Percentiles rank a stretch among this genome's conserved stretches.
Conservation (phyloP, 352 stramenopile genomes). For the Pythium brassicae region DNA sequence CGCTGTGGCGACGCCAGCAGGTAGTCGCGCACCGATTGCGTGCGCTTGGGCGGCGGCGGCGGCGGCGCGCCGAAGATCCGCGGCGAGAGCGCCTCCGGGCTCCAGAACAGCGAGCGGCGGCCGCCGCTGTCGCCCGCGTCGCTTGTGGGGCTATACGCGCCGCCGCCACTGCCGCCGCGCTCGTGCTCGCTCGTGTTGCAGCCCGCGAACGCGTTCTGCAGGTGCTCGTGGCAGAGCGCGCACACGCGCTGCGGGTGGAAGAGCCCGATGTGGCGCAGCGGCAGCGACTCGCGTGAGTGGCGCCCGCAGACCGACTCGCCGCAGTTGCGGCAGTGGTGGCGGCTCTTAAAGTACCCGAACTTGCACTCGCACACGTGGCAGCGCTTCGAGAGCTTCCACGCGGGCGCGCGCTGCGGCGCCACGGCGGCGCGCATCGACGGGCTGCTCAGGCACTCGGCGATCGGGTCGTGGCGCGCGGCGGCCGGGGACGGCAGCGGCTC, state of each 20-base stretch:
- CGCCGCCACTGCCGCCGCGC: background rate
- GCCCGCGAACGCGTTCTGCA: conserved; percentile 28
- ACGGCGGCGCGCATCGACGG: conserved; percentile 10
- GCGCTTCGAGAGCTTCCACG: conserved; percentile 52
- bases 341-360: conserved; percentile 74
- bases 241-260: conserved; percentile 68
- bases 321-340: conserved; percentile 83
- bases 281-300: conserved; percentile 56
- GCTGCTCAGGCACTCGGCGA: conserved; percentile 11
- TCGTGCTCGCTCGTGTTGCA: conserved; percentile 17
- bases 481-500: background rate
- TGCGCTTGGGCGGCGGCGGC: conserved; percentile 5
- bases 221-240: conserved; percentile 42
- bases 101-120: conserved; percentile 8
- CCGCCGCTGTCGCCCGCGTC: background rate
- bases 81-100: conserved; percentile 9
- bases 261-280: conserved; percentile 54
- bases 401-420: conserved; percentile 20
- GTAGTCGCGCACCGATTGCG: conserved; percentile 12
- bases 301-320: conserved; percentile 72
- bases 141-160: background rate
- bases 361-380: conserved; percentile 67
- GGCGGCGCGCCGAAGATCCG: conserved; percentile 2
- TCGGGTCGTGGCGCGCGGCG: conserved; percentile 11
- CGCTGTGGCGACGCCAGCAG: conserved; percentile 6